Conservation (phyloP, 139 green algal species). For the Pedinophyceae sp. region DNA sequence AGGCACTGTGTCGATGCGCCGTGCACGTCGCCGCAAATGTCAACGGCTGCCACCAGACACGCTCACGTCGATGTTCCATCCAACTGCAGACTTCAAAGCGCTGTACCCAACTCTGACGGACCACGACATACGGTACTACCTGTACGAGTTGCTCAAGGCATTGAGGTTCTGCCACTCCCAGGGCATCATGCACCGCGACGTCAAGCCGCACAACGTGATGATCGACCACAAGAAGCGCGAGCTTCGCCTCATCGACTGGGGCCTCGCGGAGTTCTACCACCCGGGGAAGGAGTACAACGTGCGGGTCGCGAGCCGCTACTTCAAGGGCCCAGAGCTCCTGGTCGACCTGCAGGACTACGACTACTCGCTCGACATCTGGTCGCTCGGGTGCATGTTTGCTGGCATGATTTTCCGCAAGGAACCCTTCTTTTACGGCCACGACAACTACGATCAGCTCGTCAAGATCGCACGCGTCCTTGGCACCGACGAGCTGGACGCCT, state of each 20-base stretch:
- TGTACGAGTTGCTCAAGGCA: slow-evolving; percentile 90
- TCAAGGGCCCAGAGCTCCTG: slow-evolving; percentile 95
- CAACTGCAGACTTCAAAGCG: slow-evolving; percentile 57
- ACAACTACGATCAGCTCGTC: slow-evolving; percentile 98
- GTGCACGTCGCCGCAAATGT: too few relatives aligned
- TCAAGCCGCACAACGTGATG: slow-evolving; percentile 84
- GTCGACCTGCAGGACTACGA: slow-evolving; percentile 98
- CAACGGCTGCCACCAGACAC: too few relatives aligned
- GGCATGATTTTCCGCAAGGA: slow-evolving; percentile 92
- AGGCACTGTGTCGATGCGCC: too few relatives aligned
- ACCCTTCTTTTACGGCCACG: slow-evolving; percentile 98
- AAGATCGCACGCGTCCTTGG: slow-evolving; percentile 94
- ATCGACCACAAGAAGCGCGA: slow-evolving; percentile 87
- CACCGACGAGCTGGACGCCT: slow-evolving; percentile 62
- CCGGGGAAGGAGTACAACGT: slow-evolving; percentile 92
- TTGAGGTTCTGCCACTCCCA: slow-evolving; percentile 89
- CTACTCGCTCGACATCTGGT: slow-evolving; percentile 96
- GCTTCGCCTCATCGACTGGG: slow-evolving; percentile 97
- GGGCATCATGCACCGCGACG: slow-evolving; percentile 78
- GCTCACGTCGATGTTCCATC: too few relatives aligned
- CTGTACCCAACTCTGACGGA: slow-evolving; percentile 93
- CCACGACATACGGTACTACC: slow-evolving; percentile 96
- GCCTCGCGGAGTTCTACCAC: slow-evolving; percentile 97
- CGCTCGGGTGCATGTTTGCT: slow-evolving; percentile 64
- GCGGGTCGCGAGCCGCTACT: slow-evolving; percentile 87